Conservation (phyloP, 306 rosid species). For the Arachis hypogaea region DNA sequence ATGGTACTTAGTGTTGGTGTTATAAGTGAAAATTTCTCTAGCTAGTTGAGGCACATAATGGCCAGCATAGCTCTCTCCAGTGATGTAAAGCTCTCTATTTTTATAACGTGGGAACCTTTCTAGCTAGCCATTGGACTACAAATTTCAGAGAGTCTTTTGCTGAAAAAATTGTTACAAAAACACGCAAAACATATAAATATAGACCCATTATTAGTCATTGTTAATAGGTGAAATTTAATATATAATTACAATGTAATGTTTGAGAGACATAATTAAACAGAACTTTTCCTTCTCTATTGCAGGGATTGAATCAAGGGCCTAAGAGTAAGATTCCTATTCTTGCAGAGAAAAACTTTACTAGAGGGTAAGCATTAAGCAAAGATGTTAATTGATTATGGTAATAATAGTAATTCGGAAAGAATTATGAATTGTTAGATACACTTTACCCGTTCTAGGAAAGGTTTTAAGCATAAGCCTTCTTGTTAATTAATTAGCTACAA, state of each 20-base stretch:
- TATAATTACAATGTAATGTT: background rate
- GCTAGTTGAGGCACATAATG: constrained; percentile 97
- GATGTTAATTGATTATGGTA: too few species aligned
- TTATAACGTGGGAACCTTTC: constrained; percentile 84
- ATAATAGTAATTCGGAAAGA: too few species aligned
- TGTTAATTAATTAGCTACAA: too few species aligned
- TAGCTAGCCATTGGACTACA: constrained; percentile 65
- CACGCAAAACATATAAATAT: background rate
- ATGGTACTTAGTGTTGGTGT: constrained; percentile 57
- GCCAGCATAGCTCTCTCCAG: constrained; percentile 98
- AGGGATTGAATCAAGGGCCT: too few species aligned
- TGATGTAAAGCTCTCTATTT: constrained; percentile 67
- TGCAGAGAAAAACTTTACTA: too few species aligned
- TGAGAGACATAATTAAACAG: background rate
- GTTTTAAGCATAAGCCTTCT: too few species aligned
- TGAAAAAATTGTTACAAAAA: constrained; percentile 18
- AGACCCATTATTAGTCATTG: background rate
- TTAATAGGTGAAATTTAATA: background rate
- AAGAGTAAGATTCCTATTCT: too few species aligned
- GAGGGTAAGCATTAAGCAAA: too few species aligned
- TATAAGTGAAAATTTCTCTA: constrained; percentile 61
- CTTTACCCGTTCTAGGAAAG: too few species aligned
- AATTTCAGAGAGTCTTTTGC: constrained; percentile 84
- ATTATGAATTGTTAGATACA: too few species aligned
- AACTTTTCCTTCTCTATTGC: too few species aligned